Percentiles rank a stretch among this genome's conserved stretches.
Evolutionary conservation across 306 rosid species (phyloP).

Genomic region (Castanea mollissima): DNA sequence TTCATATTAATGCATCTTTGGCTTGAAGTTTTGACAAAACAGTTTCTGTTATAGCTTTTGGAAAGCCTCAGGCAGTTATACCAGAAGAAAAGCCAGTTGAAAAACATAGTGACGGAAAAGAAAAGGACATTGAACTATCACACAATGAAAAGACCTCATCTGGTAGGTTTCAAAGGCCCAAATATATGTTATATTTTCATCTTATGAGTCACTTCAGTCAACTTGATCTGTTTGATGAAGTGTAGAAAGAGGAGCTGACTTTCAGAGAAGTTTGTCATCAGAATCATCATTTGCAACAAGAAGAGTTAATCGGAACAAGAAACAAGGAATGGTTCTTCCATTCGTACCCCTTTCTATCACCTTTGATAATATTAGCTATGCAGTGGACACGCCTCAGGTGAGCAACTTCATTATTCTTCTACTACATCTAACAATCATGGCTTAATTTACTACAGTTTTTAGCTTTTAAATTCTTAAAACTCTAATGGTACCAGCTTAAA

Average conservation of each 20-base stretch:
- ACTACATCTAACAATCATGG: no score
- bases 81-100: constrained; percentile 26
- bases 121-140: background rate
- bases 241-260: constrained; percentile 2
- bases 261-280: constrained; percentile 13
- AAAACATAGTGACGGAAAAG: no score
- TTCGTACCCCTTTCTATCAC: constrained; percentile 71
- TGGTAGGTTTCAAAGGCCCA: no score
- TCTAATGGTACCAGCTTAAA: no score
- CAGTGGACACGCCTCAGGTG: constrained; percentile 78
- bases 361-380: constrained; percentile 72
- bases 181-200: no score
- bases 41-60: constrained; percentile 42
- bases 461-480: no score
- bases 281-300: constrained; percentile 10
- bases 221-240: no score
- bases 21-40: constrained; percentile 1
- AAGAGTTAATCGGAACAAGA: constrained; percentile 7
- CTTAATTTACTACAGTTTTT: no score
- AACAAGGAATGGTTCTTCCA: constrained; percentile 87
- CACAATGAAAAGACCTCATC: no score
- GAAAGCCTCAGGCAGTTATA: constrained; percentile 59
- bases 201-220: no score
- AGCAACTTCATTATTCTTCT: no score
- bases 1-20: constrained; percentile 3